These are phyloP conservation scores for Colletotrichum tropicicola DNA, from an alignment of 2,329 filamentous ascomycete genomes.

Conservation along the genomic window DNA sequence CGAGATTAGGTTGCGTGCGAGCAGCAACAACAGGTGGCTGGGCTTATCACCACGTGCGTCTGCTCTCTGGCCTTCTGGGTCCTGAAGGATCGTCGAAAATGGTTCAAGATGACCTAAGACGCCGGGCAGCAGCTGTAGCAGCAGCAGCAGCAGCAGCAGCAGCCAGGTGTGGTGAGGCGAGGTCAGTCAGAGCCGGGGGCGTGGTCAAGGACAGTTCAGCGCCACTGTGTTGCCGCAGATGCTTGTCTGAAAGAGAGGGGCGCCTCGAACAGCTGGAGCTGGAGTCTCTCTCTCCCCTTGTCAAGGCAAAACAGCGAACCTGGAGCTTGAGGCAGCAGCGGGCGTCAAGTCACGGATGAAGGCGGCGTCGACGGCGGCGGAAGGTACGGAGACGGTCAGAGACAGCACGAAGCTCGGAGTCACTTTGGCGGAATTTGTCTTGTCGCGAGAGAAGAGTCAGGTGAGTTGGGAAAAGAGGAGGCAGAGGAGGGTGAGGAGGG, in stretches of 20 bases:
- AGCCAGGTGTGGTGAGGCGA: background rate
- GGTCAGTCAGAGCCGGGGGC: background rate
- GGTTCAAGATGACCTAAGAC: constrained; percentile 13
- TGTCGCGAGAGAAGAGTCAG: background rate
- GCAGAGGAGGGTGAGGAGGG: background rate
- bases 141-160: too few species aligned
- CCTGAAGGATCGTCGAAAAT: background rate
- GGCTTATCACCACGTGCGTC: background rate
- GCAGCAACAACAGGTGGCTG: constrained; percentile 4
- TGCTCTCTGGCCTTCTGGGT: background rate
- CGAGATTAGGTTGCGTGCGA: background rate
- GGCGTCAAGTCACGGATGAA: constrained; percentile 13
- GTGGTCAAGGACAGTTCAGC: background rate
- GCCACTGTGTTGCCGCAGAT: constrained; percentile 20
- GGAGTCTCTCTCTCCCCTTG: constrained; percentile 1
- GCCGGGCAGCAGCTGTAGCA: too few species aligned
- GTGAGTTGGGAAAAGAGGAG: background rate
- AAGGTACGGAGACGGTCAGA: background rate
- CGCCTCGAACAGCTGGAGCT: background rate
- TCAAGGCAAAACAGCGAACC: constrained; percentile 15
- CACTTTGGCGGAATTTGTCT: background rate
- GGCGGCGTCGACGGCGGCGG: background rate
- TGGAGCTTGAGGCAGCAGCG: constrained; percentile 5
- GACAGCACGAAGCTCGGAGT: constrained; percentile 8
- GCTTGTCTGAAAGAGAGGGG: constrained; percentile 19